Percentiles rank a stretch among this genome's conserved stretches.
Conservation (phyloP, 2,329 filamentous ascomycete species). For the Pseudogymnoascus sp. region DNA sequence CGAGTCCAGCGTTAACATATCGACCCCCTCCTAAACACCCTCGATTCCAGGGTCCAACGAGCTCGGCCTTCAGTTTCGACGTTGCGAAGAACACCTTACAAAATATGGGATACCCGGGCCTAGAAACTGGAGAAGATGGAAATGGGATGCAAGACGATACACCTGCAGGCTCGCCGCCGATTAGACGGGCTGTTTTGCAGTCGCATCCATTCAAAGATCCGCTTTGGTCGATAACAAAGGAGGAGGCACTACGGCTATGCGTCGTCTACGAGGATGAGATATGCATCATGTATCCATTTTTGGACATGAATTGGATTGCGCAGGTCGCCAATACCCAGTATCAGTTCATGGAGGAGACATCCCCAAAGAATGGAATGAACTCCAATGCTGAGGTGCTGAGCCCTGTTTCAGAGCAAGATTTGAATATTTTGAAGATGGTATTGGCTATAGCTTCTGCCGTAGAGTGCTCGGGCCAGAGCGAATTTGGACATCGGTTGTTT, state of each 20-base stretch:
- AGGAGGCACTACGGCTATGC: conserved; percentile 74
- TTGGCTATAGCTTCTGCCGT: conserved; percentile 70
- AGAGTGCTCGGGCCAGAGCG: conserved; percentile 72
- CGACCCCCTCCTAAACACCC: conserved; percentile 32
- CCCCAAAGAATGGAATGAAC: conserved; percentile 20
- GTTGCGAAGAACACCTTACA: conserved; percentile 81
- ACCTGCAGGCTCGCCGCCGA: conserved; percentile 28
- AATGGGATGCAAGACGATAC: conserved; percentile 46
- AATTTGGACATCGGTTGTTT: conserved; percentile 65
- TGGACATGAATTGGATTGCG: conserved; percentile 66
- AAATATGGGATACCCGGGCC: conserved; percentile 75
- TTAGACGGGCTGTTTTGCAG: conserved; percentile 20
- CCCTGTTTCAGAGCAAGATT: conserved; percentile 51
- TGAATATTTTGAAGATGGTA: conserved; percentile 73
- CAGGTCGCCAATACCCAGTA: conserved; percentile 63
- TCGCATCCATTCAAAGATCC: conserved; percentile 53
- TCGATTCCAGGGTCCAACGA: conserved; percentile 77
- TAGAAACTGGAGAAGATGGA: conserved; percentile 56
- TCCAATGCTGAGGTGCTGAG: conserved; percentile 42
- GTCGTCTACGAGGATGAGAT: conserved; percentile 82
- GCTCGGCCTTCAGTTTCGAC: conserved; percentile 75
- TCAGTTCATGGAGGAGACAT: conserved; percentile 55
- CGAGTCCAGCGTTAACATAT: neutral
- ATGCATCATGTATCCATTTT: conserved; percentile 83
- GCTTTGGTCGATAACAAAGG: conserved; percentile 67